Evolutionary conservation across 129 eudicot genomes (phyloP).

Genomic region (Flaveria robusta): DNA sequence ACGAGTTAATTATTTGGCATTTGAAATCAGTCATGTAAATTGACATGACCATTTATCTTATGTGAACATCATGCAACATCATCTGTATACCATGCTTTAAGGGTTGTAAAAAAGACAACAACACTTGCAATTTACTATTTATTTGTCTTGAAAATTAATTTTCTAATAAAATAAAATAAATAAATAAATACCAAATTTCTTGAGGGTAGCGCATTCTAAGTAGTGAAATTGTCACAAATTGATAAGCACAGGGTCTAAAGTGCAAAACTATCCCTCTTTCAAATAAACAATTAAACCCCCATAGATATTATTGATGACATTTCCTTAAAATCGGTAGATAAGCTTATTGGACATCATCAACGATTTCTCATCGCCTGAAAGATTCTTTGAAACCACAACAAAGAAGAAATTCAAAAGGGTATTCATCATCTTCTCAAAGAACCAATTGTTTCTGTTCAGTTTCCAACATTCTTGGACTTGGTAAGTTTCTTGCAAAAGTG

Average conservation of each 20-base stretch:
- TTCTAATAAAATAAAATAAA: too few species aligned
- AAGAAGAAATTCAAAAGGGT: slow-evolving; percentile 8
- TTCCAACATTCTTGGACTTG: slow-evolving; percentile 20
- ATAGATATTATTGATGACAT: slow-evolving; percentile 23
- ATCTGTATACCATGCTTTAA: too few species aligned
- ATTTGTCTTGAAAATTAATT: too few species aligned
- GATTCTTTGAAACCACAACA: slow-evolving; percentile 7
- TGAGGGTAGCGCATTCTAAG: too few species aligned
- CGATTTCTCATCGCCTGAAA: slow-evolving; percentile 26
- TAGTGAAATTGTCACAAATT: neutral
- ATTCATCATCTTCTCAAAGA: slow-evolving; percentile 5
- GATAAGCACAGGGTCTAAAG: slow-evolving; percentile 13
- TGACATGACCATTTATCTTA: too few species aligned
- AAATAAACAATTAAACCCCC: slow-evolving; percentile 10
- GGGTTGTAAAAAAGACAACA: too few species aligned
- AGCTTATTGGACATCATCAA: slow-evolving; percentile 24
- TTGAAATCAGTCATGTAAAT: too few species aligned
- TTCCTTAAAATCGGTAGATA: slow-evolving; percentile 22
- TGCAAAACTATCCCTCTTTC: neutral
- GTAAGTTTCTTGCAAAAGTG: slow-evolving; percentile 23
- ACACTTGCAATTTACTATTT: too few species aligned
- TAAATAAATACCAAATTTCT: too few species aligned
- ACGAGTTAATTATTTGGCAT: too few species aligned
- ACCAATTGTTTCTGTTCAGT: slow-evolving; percentile 1
- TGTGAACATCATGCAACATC: too few species aligned